Percentiles rank a stretch among this genome's conserved stretches.
phyloP scores from a whole-genome alignment of 2,329 filamentous ascomycete genomes.

The Aspergillus ochraceoroseus region DNA sequence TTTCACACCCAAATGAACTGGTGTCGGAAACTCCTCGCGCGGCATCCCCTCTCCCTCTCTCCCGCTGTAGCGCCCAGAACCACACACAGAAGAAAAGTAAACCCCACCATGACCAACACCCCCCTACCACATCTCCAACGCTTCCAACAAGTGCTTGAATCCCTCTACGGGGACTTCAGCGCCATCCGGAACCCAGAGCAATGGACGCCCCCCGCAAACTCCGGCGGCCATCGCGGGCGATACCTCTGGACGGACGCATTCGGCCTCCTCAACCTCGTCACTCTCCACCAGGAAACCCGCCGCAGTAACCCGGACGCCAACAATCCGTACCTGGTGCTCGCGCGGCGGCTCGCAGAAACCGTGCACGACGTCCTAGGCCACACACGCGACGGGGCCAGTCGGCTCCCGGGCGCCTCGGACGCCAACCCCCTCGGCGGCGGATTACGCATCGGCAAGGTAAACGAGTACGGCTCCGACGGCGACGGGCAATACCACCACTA shows the following conservation, averaged over 20 bases:
- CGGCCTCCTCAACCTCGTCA: constrained; percentile 56
- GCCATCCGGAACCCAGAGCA: constrained; percentile 27
- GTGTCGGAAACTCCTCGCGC: too few species aligned
- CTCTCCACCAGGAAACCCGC: constrained; percentile 44
- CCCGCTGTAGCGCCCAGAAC: too few species aligned
- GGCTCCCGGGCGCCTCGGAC: constrained; percentile 51
- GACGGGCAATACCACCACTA: constrained; percentile 62
- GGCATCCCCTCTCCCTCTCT: too few species aligned
- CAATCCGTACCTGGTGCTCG: constrained; percentile 47
- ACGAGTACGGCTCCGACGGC: constrained; percentile 47
- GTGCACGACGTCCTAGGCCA: constrained; percentile 53
- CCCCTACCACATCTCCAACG: constrained; percentile 13
- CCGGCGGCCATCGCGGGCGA: constrained; percentile 54
- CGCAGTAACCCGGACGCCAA: constrained; percentile 20
- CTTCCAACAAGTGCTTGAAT: constrained; percentile 39
- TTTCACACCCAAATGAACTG: too few species aligned
- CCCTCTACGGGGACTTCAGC: constrained; percentile 39
- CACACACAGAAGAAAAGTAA: too few species aligned
- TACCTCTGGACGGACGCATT: constrained; percentile 61
- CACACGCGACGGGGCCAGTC: constrained; percentile 47
- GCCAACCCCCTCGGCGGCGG: constrained; percentile 51
- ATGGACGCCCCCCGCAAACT: constrained; percentile 50
- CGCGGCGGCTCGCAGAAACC: constrained; percentile 46
- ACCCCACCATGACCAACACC: too few species aligned
- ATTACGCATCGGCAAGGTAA: constrained; percentile 54